A percentile compares a stretch with the other conserved stretches of the same genome.
phyloP scores from a whole-genome alignment of 2,329 filamentous ascomycete genomes.

The Scytalidium sp. region DNA sequence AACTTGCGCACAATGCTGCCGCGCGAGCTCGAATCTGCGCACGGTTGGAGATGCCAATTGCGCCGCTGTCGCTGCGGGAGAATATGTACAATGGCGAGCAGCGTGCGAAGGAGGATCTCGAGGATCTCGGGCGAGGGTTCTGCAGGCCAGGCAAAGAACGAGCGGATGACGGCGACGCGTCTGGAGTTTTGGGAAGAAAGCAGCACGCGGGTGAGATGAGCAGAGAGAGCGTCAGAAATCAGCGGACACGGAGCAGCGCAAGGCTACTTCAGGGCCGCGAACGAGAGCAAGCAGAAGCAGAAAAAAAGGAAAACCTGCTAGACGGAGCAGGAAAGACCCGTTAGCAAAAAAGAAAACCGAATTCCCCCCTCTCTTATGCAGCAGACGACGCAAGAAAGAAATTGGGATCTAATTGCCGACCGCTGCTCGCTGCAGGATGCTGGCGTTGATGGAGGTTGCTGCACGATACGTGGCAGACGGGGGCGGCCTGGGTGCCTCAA shows the following conservation, averaged over 20 bases:
- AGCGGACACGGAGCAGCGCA: neutral
- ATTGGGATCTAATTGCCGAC: slow-evolving; percentile 5
- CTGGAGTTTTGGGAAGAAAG: neutral
- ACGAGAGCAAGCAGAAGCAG: neutral
- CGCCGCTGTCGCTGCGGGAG: neutral
- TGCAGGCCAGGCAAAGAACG: neutral
- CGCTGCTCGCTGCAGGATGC: slow-evolving; percentile 4
- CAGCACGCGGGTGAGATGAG: neutral
- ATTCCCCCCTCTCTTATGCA: slow-evolving; percentile 5
- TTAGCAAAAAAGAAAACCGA: neutral
- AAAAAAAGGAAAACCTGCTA: neutral
- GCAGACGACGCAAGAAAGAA: neutral
- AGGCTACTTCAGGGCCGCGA: neutral
- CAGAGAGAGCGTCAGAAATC: neutral
- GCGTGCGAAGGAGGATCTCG: neutral
- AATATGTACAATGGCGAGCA: neutral
- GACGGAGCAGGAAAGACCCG: neutral
- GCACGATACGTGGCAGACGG: slow-evolving; percentile 7
- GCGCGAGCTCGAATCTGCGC: neutral
- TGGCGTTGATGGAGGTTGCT: slow-evolving; percentile 2
- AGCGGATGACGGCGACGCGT: neutral
- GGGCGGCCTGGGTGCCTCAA: slow-evolving; percentile 13
- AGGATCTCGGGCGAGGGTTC: neutral
- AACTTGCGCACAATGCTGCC: too few species aligned
- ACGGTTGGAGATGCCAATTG: neutral